Percentiles rank a stretch among this genome's conserved stretches.
Evolutionary conservation across 208 protist species (phyloP).

Genomic region (Porcisia hertigi): DNA sequence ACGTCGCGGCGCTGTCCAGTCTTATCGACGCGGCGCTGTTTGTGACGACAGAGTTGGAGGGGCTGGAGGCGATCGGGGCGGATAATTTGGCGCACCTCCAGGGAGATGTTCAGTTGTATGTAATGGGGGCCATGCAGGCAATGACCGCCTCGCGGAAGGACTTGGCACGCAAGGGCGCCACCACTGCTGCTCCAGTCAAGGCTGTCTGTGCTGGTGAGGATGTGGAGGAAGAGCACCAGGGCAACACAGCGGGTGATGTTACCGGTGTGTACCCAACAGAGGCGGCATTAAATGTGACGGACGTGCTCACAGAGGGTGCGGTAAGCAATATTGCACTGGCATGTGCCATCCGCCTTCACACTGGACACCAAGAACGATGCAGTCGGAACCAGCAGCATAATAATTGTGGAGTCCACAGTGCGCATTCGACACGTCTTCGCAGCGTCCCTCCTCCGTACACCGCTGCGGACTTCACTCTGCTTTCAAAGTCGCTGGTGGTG

Average conservation of each 20-base stretch:
- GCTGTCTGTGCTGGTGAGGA: conserved; percentile 5
- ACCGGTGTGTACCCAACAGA: conserved; percentile 48
- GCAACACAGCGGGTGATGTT: not conserved
- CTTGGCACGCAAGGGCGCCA: conserved; percentile 14
- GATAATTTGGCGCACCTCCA: conserved; percentile 48
- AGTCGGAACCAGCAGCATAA: not conserved
- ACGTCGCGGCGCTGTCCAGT: conserved; percentile 38
- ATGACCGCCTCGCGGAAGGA: conserved; percentile 63
- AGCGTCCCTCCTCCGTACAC: conserved; percentile 29
- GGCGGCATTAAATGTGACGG: conserved; percentile 55
- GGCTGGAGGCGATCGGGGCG: conserved; percentile 39
- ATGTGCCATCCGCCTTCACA: conserved; percentile 61
- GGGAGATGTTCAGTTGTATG: conserved; percentile 38
- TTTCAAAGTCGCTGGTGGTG: conserved; percentile 49
- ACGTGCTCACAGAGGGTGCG: conserved; percentile 46
- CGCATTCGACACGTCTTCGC: not conserved
- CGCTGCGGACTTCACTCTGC: conserved; percentile 49
- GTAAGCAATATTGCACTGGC: conserved; percentile 67
- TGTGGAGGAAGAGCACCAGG: not conserved
- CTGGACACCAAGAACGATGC: conserved; percentile 26
- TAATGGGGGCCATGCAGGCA: conserved; percentile 45
- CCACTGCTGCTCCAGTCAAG: conserved; percentile 3
- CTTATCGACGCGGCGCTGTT: conserved; percentile 52
- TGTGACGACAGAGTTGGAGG: conserved; percentile 57
- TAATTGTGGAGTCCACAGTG: not conserved